Conservation (phyloP, 2,329 filamentous ascomycete species). For the Penicillium brevicompactum region DNA sequence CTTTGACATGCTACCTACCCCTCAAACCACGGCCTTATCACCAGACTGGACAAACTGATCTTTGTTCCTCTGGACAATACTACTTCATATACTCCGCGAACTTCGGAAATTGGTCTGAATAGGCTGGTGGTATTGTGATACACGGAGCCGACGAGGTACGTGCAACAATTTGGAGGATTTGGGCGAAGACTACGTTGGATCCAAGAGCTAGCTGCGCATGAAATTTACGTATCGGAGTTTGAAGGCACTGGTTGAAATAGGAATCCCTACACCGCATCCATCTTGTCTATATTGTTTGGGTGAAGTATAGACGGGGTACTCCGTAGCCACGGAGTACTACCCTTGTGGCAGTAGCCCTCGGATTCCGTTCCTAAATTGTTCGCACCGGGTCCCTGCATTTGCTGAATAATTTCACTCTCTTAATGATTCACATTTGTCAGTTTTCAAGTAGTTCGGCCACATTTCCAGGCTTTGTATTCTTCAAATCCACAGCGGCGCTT, state of each 20-base stretch:
- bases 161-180: neutral
- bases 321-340: too few relatives aligned
- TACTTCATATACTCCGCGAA: neutral
- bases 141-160: neutral
- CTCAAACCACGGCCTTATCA: neutral
- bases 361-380: neutral
- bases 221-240: neutral
- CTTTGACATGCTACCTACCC: conserved; percentile 10
- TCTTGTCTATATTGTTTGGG: neutral
- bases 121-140: neutral
- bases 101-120: neutral
- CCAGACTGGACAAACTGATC: neutral
- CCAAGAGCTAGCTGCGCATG: neutral
- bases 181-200: neutral
- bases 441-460: neutral
- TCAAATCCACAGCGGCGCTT: neutral
- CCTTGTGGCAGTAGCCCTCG: neutral
- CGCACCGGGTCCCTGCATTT: neutral
- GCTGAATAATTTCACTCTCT: neutral
- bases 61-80: neutral
- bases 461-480: neutral
- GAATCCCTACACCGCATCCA: neutral
- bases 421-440: neutral
- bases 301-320: neutral
- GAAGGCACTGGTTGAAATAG: neutral